Evolutionary conservation across 768 basidiomycete species (phyloP).

Genomic region (Mrakia frigida): DNA sequence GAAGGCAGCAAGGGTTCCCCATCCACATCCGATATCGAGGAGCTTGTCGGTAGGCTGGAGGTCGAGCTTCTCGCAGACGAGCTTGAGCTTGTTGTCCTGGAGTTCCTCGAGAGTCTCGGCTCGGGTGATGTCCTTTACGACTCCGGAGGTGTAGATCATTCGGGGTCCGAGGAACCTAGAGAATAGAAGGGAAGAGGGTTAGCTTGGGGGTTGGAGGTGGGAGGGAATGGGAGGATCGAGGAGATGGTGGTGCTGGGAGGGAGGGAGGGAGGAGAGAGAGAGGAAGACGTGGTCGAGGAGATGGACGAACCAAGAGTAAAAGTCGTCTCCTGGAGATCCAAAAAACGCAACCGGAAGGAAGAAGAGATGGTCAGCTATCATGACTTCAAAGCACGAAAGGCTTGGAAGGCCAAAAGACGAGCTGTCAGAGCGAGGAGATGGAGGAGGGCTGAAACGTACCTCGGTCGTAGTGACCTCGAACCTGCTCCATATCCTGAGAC

Average conservation of each 20-base stretch:
- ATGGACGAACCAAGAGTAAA: slow-evolving; percentile 69
- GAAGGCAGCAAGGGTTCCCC: slow-evolving; percentile 92
- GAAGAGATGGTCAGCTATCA: neutral
- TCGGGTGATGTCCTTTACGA: slow-evolving; percentile 63
- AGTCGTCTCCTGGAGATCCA: slow-evolving; percentile 70
- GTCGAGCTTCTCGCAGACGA: slow-evolving; percentile 91
- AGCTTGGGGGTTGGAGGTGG: neutral
- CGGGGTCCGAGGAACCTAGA: slow-evolving; percentile 84
- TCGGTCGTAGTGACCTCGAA: slow-evolving; percentile 91
- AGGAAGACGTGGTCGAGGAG: neutral
- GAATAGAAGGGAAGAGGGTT: neutral
- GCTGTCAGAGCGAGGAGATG: neutral
- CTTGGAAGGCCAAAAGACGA: neutral
- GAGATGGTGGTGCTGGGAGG: too few species aligned
- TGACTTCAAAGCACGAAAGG: neutral
- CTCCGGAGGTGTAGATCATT: slow-evolving; percentile 96
- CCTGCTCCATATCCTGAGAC: slow-evolving; percentile 88
- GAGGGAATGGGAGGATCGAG: neutral
- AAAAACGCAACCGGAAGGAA: neutral
- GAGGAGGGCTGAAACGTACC: neutral
- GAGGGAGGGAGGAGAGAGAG: neutral
- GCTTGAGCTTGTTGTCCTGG: slow-evolving; percentile 94
- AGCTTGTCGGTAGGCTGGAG: slow-evolving; percentile 73
- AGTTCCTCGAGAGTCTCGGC: slow-evolving; percentile 85
- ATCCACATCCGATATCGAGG: slow-evolving; percentile 59